Conservation (phyloP, 2,329 filamentous ascomycete species). For the Colletotrichum euphorbiae region DNA sequence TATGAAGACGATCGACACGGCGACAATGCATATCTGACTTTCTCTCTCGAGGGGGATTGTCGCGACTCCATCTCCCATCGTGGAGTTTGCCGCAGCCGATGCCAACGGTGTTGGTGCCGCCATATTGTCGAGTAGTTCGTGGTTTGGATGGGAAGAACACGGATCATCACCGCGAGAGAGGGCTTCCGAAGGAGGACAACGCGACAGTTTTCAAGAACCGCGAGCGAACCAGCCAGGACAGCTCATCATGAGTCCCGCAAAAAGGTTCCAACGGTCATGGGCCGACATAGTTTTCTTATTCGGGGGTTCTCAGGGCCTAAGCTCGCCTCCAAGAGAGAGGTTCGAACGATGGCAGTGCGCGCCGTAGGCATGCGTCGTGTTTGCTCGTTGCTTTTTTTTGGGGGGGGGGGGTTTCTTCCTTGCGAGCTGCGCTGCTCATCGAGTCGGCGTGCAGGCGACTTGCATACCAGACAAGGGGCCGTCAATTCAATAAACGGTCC, state of each 20-base stretch:
- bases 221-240: conserved; percentile 1
- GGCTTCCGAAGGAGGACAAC: conserved; percentile 1
- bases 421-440: conserved; percentile 2
- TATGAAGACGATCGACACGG: conserved; percentile 32
- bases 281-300: conserved; percentile 16
- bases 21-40: conserved; percentile 27
- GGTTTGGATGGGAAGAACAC: not conserved
- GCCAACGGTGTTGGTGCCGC: conserved; percentile 14
- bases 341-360: not conserved
- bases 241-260: conserved; percentile 1
- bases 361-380: not conserved
- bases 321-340: not conserved
- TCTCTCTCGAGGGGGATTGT: conserved; percentile 27
- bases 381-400: conserved; percentile 29
- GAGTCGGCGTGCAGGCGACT: conserved; percentile 17
- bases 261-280: not conserved
- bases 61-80: not conserved
- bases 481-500: not conserved
- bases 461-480: conserved; percentile 8
- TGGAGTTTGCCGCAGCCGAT: conserved; percentile 3
- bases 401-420: conserved; percentile 1
- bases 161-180: not conserved
- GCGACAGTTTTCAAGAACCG: not conserved
- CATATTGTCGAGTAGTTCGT: conserved; percentile 7
- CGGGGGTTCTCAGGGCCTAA: not conserved